Percentiles rank a stretch among this genome's conserved stretches.
Evolutionary conservation across 169 alveolate species (phyloP).

Genomic region (Hepatocystis sp.): DNA sequence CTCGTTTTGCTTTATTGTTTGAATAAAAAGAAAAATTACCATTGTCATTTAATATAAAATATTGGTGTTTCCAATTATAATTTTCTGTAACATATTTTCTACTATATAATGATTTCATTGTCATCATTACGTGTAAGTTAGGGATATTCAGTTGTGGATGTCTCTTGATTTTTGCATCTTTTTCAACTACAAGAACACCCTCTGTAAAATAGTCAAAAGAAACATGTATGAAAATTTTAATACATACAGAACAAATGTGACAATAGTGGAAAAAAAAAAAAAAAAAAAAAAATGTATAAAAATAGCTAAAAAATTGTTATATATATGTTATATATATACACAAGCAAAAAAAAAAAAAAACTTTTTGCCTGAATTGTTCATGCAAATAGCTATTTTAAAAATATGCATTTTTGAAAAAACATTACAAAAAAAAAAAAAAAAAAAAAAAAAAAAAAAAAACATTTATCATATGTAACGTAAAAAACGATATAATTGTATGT

Average conservation of each 20-base stretch:
- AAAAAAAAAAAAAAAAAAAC: too few relatives aligned
- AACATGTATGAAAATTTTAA: too few relatives aligned
- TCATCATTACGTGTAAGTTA: constrained; percentile 93
- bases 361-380: constrained; percentile 5
- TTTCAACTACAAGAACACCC: constrained; percentile 92
- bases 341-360: neutral
- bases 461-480: too few relatives aligned
- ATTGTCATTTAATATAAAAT: constrained; percentile 91
- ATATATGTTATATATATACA: too few relatives aligned
- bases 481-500: too few relatives aligned
- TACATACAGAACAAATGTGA: too few relatives aligned
- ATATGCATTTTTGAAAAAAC: too few relatives aligned
- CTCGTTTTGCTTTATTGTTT: too few relatives aligned
- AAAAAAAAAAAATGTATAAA: neutral
- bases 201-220: too few relatives aligned
- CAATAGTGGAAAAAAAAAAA: constrained; percentile 8
- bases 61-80: constrained; percentile 93
- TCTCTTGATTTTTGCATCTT: constrained; percentile 87
- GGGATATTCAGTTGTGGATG: constrained; percentile 91
- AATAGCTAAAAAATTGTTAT: neutral
- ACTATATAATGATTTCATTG: constrained; percentile 90
- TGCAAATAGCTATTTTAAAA: too few relatives aligned
- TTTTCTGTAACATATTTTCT: constrained; percentile 92
- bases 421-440: too few relatives aligned
- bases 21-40: constrained; percentile 75